These are phyloP conservation scores for Hysterium pulicare DNA, from an alignment of 2,329 filamentous ascomycete genomes.

Conservation along the genomic window DNA sequence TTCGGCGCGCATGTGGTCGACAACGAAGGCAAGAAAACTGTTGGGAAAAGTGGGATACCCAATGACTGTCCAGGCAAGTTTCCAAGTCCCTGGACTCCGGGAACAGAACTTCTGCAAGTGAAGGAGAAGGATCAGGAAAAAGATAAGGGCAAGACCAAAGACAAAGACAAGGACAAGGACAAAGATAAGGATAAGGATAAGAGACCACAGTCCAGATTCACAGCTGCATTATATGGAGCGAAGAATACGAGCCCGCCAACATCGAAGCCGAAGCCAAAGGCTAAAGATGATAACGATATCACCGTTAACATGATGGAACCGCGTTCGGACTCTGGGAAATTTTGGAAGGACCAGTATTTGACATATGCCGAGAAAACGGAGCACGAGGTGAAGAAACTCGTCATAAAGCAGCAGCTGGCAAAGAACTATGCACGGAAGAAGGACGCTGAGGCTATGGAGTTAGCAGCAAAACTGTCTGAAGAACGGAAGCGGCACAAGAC, in stretches of 20 bases:
- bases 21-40: conserved; percentile 50
- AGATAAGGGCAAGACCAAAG: conserved; percentile 10
- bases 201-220: conserved; percentile 42
- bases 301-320: conserved; percentile 72
- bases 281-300: conserved; percentile 55
- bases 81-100: conserved; percentile 51
- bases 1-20: conserved; percentile 57
- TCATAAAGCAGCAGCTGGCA: conserved; percentile 75
- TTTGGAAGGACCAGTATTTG: conserved; percentile 77
- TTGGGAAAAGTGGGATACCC: conserved; percentile 46
- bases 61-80: conserved; percentile 47
- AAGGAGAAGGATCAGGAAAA: conserved; percentile 13
- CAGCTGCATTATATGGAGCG: conserved; percentile 43
- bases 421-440: conserved; percentile 77
- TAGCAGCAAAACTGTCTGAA: conserved; percentile 63
- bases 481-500: conserved; percentile 63
- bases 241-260: conserved; percentile 38
- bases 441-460: conserved; percentile 65
- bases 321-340: conserved; percentile 69
- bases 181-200: conserved; percentile 15
- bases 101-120: conserved; percentile 26
- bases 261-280: conserved; percentile 25
- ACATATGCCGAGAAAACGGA: conserved; percentile 70
- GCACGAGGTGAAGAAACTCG: conserved; percentile 70
- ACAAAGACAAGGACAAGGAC: conserved; percentile 15